These are phyloP conservation scores for Alternaria consortialis DNA, from an alignment of 2,329 filamentous ascomycete species.

Conservation along the genomic window DNA sequence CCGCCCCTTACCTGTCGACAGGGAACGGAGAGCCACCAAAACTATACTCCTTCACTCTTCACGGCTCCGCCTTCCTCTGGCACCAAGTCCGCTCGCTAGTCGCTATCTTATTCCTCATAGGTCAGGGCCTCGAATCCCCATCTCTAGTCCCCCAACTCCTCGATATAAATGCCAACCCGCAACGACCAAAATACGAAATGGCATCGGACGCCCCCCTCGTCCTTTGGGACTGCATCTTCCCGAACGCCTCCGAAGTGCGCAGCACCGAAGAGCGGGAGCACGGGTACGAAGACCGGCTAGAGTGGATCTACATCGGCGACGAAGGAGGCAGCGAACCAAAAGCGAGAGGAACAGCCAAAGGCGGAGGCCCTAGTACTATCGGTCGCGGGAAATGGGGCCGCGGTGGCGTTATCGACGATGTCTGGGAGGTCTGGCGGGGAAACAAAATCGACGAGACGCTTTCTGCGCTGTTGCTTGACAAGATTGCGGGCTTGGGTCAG, in stretches of 20 bases:
- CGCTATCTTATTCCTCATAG: slow-evolving; percentile 89
- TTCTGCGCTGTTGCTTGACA: slow-evolving; percentile 75
- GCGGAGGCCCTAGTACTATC: slow-evolving; percentile 19
- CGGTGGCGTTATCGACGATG: slow-evolving; percentile 56
- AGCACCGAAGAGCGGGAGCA: slow-evolving; percentile 49
- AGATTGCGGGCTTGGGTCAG: slow-evolving; percentile 58
- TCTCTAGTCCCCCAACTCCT: slow-evolving; percentile 77
- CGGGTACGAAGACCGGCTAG: slow-evolving; percentile 66
- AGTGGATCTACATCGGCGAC: slow-evolving; percentile 84
- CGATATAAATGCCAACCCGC: slow-evolving; percentile 73
- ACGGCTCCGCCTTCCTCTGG: slow-evolving; percentile 95
- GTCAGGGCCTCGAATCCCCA: slow-evolving; percentile 83
- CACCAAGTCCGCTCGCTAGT: slow-evolving; percentile 97
- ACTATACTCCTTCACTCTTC: slow-evolving; percentile 87
- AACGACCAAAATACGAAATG: slow-evolving; percentile 88
- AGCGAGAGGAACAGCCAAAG: slow-evolving; percentile 26
- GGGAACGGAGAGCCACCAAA: slow-evolving; percentile 56
- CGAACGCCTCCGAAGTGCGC: slow-evolving; percentile 56
- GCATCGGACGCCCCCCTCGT: slow-evolving; percentile 89
- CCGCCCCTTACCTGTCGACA: slow-evolving; percentile 1
- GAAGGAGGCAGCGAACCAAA: slow-evolving; percentile 62
- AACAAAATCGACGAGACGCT: slow-evolving; percentile 91
- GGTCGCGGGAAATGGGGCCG: slow-evolving; percentile 47
- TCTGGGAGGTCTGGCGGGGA: slow-evolving; percentile 86
- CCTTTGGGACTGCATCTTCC: slow-evolving; percentile 95